Base-by-base conservation (phyloP, 1,139 yeast genomes). In the Lodderomyces parapsilosis region DNA sequence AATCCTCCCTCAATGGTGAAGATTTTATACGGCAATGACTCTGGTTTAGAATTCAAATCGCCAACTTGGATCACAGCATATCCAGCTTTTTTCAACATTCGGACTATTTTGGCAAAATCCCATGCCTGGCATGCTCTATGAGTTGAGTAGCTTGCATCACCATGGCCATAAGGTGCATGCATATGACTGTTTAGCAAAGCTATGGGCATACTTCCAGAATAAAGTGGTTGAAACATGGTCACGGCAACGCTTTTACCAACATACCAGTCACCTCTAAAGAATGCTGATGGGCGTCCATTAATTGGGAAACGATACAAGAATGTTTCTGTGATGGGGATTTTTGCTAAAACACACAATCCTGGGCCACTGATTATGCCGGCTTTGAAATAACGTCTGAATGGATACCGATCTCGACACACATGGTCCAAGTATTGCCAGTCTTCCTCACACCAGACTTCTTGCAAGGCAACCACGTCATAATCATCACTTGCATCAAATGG, bases 101-200 rank as follows among this genome's bases (percentile, higher is more conserved):
- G 73, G 1, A 87, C 82, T 41, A 90, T 49, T 43, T 81, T 78
- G 19, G 93, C 76, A 58, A 94, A 80, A 60, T 91, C 97, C 98
- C 98, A 93, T 0, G 98, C 98, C 63, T 93, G 99, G 47, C 95
- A 81, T 0, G 96, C 84, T 43, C 99, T 71, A 59, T 93, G 98
- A 52, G 96, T 87, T 3, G 83, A 71, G 59, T 94, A 93, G 5
- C 94, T 86, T 5, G 95, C 94, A 63, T 89, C 96, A 0, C 98
- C 98, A 27, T 64, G 56, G 0, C 94, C 80, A 59, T 93, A 93
- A 0, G 99, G 99, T 1, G 99, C 99, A 65, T 93, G 99, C 93
- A 94, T 85, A 59, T 93, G 99, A 14, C 96, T 84, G 57, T 91
- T 91, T 56, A 93, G 68, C 7, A 94, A 63, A 11, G 95, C 97